Evolutionary conservation across 352 stramenopile genomes (phyloP).

Genomic region (Detonula confervacea): DNA sequence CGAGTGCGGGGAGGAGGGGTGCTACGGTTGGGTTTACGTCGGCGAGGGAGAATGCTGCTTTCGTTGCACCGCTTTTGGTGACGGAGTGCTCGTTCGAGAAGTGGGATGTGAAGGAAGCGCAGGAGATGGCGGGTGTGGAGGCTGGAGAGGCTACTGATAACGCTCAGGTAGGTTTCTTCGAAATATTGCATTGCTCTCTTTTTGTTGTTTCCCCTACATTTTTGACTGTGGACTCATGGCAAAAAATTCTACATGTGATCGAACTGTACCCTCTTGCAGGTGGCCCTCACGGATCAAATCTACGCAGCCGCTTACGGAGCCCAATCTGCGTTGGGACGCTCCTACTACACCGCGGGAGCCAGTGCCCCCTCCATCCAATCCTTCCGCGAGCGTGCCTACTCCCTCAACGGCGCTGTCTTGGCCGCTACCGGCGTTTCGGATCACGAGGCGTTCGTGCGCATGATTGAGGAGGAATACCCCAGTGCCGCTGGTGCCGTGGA

Average conservation of each 20-base stretch:
- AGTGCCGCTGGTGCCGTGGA: conserved; percentile 33
- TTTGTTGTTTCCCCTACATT: too few relatives aligned
- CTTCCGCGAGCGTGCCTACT: conserved; percentile 75
- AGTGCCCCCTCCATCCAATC: conserved; percentile 54
- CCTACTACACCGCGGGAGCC: conserved; percentile 64
- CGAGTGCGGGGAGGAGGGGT: conserved; percentile 53
- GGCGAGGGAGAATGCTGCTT: conserved; percentile 63
- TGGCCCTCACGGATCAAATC: conserved; percentile 79
- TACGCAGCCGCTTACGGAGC: conserved; percentile 77
- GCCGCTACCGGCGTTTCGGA: conserved; percentile 75
- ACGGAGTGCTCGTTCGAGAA: conserved; percentile 76
- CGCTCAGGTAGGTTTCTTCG: conserved; percentile 45
- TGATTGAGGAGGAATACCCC: conserved; percentile 67
- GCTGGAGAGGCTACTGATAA: conserved; percentile 61
- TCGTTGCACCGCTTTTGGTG: conserved; percentile 66
- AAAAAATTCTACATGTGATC: too few relatives aligned
- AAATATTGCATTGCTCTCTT: too few relatives aligned
- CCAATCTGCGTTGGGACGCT: conserved; percentile 73
- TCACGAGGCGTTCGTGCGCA: conserved; percentile 74
- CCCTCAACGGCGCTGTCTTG: conserved; percentile 75
- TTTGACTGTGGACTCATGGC: too few relatives aligned
- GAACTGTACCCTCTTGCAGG: conserved; percentile 34
- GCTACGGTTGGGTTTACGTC: conserved; percentile 80
- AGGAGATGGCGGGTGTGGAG: conserved; percentile 60
- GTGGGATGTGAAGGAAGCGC: conserved; percentile 83